Percentiles rank a stretch among this genome's conserved stretches.
Conservation (phyloP, 2,329 filamentous ascomycete species). For the Paecilomyces sp. region DNA sequence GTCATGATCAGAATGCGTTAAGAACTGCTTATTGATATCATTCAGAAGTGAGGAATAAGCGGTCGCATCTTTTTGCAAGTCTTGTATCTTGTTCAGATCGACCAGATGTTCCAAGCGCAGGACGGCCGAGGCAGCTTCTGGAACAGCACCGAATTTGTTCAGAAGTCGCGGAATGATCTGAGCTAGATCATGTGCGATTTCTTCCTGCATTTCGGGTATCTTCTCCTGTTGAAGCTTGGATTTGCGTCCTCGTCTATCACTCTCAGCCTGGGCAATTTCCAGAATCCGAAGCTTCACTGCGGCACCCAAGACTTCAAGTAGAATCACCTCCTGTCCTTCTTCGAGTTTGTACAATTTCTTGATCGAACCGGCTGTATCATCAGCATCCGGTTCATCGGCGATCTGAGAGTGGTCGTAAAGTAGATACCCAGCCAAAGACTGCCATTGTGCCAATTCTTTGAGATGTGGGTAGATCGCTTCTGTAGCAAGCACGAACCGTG, state of each 20-base stretch:
- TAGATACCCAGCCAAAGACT: constrained; percentile 79
- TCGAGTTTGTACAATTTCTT: constrained; percentile 67
- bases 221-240: constrained; percentile 56
- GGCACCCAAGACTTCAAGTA: constrained; percentile 80
- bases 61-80: constrained; percentile 77
- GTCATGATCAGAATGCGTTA: constrained; percentile 78
- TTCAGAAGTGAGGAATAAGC: constrained; percentile 76
- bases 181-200: constrained; percentile 70
- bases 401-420: constrained; percentile 80
- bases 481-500: constrained; percentile 76
- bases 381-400: constrained; percentile 44
- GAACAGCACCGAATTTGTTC: constrained; percentile 87
- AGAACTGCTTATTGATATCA: constrained; percentile 90
- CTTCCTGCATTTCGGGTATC: constrained; percentile 63
- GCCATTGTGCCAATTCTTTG: constrained; percentile 77
- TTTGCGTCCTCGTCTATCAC: constrained; percentile 49
- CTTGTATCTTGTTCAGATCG: constrained; percentile 79
- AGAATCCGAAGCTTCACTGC: constrained; percentile 69
- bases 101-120: constrained; percentile 79
- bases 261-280: constrained; percentile 56
- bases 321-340: constrained; percentile 70
- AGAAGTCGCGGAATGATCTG: constrained; percentile 74
- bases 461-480: constrained; percentile 80
- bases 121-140: constrained; percentile 77
- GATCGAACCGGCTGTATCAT: constrained; percentile 56